phyloP scores from a whole-genome alignment of 305 asterid species.

The Fraxinus greggii region DNA sequence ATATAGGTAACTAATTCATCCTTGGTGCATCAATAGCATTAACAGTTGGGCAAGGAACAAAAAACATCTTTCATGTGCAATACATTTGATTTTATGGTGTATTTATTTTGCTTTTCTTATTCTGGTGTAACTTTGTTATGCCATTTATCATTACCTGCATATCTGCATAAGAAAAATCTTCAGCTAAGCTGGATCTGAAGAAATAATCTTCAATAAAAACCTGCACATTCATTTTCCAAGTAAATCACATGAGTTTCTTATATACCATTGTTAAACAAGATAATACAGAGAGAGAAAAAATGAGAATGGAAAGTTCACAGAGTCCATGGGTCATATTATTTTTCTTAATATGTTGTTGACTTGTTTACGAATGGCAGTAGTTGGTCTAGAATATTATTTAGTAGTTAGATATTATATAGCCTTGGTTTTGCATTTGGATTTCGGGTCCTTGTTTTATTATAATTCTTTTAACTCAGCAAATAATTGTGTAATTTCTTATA shows the following conservation, averaged over 20 bases:
- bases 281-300: neutral
- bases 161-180: conserved; percentile 75
- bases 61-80: neutral
- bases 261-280: neutral
- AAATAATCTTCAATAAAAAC: conserved; percentile 80
- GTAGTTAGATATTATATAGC: neutral
- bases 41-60: neutral
- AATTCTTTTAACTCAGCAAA: neutral
- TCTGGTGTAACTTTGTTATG: neutral
- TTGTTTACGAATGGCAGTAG: neutral
- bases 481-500: neutral
- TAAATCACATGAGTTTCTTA: conserved; percentile 22
- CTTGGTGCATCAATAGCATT: neutral
- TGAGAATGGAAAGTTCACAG: conserved; percentile 9
- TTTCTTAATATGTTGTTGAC: neutral
- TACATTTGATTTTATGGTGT: neutral
- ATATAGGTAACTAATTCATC: neutral
- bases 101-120: neutral
- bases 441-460: neutral
- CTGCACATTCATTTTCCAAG: conserved; percentile 45
- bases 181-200: conserved; percentile 67
- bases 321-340: neutral
- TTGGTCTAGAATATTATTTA: neutral
- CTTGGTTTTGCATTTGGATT: neutral
- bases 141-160: conserved; percentile 55